Evolutionary conservation across 1,284 basidiomycete species (phyloP).

Genomic region (Heterobasidion parviporum): DNA sequence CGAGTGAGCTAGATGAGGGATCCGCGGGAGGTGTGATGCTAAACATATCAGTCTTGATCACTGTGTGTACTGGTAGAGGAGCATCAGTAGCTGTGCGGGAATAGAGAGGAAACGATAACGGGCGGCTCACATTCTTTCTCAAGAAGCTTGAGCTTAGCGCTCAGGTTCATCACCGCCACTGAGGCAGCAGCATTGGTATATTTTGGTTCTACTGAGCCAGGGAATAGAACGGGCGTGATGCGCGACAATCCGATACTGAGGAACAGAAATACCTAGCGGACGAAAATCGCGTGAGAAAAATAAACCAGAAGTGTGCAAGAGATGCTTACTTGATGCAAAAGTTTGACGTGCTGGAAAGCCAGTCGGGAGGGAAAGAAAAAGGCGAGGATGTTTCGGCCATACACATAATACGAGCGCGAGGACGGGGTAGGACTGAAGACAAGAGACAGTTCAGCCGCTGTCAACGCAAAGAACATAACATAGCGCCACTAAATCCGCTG

Average conservation of each 20-base stretch:
- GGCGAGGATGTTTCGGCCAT: conserved; percentile 30
- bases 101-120: background rate
- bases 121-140: conserved; percentile 32
- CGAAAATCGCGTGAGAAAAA: background rate
- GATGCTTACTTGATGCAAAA: conserved; percentile 46
- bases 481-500: conserved; percentile 61
- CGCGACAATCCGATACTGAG: conserved; percentile 61
- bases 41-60: background rate
- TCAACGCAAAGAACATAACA: conserved; percentile 50
- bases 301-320: background rate
- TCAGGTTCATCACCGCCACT: conserved; percentile 18
- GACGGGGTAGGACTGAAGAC: conserved; percentile 48
- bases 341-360: conserved; percentile 62
- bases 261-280: conserved; percentile 53
- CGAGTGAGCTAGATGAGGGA: conserved; percentile 1
- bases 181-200: conserved; percentile 1
- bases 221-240: conserved; percentile 57
- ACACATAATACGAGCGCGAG: conserved; percentile 15
- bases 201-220: conserved; percentile 14
- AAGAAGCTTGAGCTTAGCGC: conserved; percentile 28
- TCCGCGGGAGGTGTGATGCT: background rate
- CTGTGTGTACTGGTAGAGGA: background rate
- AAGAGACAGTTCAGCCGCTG: conserved; percentile 55
- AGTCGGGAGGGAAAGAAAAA: conserved; percentile 55
- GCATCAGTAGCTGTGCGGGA: background rate